Evolutionary conservation across 768 basidiomycete species (phyloP), one percentile per base, ranked within the genome.

Genomic region (Tylopilus felleus): DNA sequence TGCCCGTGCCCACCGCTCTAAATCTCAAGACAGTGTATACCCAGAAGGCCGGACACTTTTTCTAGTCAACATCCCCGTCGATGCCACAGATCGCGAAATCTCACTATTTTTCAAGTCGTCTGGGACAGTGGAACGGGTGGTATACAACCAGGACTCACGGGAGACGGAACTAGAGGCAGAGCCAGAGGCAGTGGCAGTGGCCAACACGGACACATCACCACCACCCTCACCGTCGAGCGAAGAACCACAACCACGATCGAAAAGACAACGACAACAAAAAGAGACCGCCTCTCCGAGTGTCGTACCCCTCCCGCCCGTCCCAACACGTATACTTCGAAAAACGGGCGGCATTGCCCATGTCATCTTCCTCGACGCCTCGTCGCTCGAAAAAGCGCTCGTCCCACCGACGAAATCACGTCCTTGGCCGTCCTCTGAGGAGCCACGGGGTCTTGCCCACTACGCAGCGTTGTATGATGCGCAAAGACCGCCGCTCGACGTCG

Each of bases 1-100:
- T 63, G 82, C 81, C 17, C 82, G 88, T n/a, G 65, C 78, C 4
- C 90, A 94, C 65, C 64, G 72, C 23, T 75, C 82, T 16, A 81
- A 81, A 41, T 40, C 64, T 4, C 62, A 76, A 74, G 64, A 61
- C 27, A 39, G 39, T 52, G 49, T 52, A 59, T 76, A 73, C 49
- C 74, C 80, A 59, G 67, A 81, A 29, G 83, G 80, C 16, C 80
- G 93, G 41, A 95, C 93, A 0, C 75, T 96, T 10, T 98, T 98
- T 64, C 73, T 95, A 3, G 90, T 89, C 51, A 97, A 98, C 62
- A 73, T 95, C 6, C 93, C 95, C 2, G 86, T 92, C 51, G 93
- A 96, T 67, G 82, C 90, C 4, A 90, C 90, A 1, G 89, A 90
- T 60, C 78, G 89, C 35, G 91, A 93, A 63, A 71, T 97, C 0